Percentiles rank a stretch among this genome's conserved stretches.
These are phyloP conservation scores for Meira miltonrushii DNA, from an alignment of 1,284 basidiomycete species.

Conservation along the genomic window DNA sequence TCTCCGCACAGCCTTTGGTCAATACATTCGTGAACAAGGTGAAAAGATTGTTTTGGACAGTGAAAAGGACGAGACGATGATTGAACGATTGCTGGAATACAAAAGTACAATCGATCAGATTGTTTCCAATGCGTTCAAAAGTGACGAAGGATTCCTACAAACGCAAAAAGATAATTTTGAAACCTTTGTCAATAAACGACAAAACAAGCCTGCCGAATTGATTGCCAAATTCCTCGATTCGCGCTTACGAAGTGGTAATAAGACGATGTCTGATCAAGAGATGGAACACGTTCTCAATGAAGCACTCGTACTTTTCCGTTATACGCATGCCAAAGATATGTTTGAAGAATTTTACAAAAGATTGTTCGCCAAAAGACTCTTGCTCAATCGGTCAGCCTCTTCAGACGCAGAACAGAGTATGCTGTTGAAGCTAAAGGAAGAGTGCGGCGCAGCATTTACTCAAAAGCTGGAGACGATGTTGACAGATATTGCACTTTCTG, in stretches of 20 bases:
- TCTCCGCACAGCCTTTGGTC: constrained; percentile 27
- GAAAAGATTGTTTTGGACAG: constrained; percentile 37
- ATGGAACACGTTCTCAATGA: constrained; percentile 69
- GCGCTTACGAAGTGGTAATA: constrained; percentile 78
- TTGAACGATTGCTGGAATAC: constrained; percentile 39
- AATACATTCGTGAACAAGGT: constrained; percentile 29
- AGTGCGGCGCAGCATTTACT: constrained; percentile 77
- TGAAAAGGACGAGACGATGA: constrained; percentile 39
- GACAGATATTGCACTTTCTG: constrained; percentile 70
- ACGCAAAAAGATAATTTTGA: constrained; percentile 67
- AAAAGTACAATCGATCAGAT: constrained; percentile 31
- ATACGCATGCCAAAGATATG: constrained; percentile 59
- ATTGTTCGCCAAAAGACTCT: constrained; percentile 77
- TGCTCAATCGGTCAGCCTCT: constrained; percentile 79
- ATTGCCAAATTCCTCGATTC: constrained; percentile 85
- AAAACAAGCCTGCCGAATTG: constrained; percentile 86
- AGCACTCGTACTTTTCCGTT: constrained; percentile 78
- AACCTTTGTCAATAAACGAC: constrained; percentile 65
- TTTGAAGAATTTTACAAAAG: constrained; percentile 84
- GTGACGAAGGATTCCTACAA: constrained; percentile 49
- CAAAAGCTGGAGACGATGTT: constrained; percentile 85
- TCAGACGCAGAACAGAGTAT: constrained; percentile 86
- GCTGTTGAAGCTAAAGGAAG: constrained; percentile 83
- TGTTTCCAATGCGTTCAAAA: constrained; percentile 25
- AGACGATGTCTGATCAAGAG: constrained; percentile 64